A percentile compares a stretch with the other conserved stretches of the same genome.
Conservation (phyloP, 2,329 filamentous ascomycete species). For the Colletotrichum trifolii region DNA sequence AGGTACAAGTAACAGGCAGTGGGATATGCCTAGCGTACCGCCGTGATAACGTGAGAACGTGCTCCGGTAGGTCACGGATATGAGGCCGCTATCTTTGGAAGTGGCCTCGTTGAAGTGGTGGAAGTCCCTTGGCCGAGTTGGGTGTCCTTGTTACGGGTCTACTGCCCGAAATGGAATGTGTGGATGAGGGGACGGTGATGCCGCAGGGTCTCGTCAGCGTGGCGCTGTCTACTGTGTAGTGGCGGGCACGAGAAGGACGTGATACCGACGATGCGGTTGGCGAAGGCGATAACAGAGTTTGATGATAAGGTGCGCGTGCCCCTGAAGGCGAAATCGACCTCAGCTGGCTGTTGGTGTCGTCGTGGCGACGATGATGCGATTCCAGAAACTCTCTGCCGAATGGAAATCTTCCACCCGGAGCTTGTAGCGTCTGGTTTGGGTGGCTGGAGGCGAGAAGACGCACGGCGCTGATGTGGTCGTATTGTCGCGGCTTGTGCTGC, state of each 20-base stretch:
- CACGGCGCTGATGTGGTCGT: constrained; percentile 22
- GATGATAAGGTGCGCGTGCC: constrained; percentile 27
- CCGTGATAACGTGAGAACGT: neutral
- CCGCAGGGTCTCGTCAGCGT: constrained; percentile 32
- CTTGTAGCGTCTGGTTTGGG: neutral
- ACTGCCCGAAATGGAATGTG: constrained; percentile 12
- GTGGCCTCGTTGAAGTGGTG: neutral
- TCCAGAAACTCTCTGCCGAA: constrained; percentile 23
- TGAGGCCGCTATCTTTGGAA: constrained; percentile 25
- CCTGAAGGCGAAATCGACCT: constrained; percentile 24
- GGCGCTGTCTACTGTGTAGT: constrained; percentile 27
- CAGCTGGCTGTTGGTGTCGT: constrained; percentile 17
- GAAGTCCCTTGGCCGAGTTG: constrained; percentile 1
- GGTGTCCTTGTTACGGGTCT: constrained; percentile 15
- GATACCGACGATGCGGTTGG: constrained; percentile 33
- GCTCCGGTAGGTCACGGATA: constrained; percentile 4
- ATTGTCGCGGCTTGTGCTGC: constrained; percentile 8
- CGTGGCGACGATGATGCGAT: constrained; percentile 24
- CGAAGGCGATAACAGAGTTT: constrained; percentile 25
- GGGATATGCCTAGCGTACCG: neutral
- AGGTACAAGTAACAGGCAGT: neutral
- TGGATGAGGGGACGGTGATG: constrained; percentile 21
- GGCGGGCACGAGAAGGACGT: constrained; percentile 24
- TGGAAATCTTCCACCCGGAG: neutral
- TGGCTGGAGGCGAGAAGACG: constrained; percentile 7